Evolutionary conservation across 1,139 yeast genomes (phyloP).

Genomic region (Taphrina pruni): DNA sequence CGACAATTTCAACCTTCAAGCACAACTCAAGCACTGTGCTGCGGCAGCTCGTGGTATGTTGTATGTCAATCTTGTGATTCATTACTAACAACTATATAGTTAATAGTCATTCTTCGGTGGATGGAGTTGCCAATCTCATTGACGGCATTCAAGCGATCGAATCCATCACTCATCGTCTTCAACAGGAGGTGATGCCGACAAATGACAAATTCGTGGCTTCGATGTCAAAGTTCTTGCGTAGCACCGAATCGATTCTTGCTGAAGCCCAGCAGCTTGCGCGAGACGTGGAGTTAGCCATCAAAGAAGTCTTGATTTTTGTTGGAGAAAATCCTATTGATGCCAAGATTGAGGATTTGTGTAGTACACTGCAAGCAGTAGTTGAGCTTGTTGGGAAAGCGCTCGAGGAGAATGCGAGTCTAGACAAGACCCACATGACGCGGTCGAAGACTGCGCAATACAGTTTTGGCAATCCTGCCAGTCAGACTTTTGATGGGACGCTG

Average conservation of each 20-base stretch:
- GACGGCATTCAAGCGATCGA: conserved; percentile 6
- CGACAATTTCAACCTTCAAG: background rate
- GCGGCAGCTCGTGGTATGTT: conserved; percentile 29
- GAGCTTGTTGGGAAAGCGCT: conserved; percentile 15
- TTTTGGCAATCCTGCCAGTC: background rate
- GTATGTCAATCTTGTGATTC: background rate
- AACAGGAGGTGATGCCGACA: background rate
- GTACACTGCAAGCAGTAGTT: conserved; percentile 10
- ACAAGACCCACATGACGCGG: background rate
- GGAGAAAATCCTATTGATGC: conserved; percentile 16
- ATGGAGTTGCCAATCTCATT: conserved; percentile 3
- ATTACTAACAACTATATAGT: background rate
- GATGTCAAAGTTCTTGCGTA: conserved; percentile 21
- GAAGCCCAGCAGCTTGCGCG: conserved; percentile 8
- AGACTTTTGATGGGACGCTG: conserved; percentile 23
- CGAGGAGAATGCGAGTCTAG: conserved; percentile 13
- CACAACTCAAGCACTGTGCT: conserved; percentile 26
- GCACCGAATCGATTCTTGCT: background rate
- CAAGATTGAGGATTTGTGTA: conserved; percentile 25
- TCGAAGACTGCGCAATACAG: background rate
- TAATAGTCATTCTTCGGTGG: conserved; percentile 4
- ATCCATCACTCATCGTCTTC: background rate
- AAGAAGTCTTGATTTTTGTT: conserved; percentile 15
- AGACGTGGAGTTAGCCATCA: conserved; percentile 6
- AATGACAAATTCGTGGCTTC: conserved; percentile 1